Conservation (phyloP, 495 filamentous ascomycete species). For the Aspergillus panamensis region DNA sequence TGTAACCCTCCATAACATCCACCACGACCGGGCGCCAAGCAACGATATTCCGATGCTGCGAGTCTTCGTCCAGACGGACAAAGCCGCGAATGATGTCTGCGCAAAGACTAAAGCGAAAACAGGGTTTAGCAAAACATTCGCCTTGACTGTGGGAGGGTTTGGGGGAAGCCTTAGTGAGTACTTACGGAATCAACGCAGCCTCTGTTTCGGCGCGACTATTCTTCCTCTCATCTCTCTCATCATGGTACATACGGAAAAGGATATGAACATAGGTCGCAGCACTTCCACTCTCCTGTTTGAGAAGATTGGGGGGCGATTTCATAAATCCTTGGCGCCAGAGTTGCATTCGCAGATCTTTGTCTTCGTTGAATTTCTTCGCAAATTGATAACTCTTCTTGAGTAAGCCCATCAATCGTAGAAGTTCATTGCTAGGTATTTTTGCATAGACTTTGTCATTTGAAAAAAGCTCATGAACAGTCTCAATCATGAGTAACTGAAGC, state of each 20-base stretch:
- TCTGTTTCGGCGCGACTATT: constrained; percentile 78
- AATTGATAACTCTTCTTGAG: constrained; percentile 95
- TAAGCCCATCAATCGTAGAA: constrained; percentile 87
- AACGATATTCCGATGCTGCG: constrained; percentile 90
- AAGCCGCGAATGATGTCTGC: constrained; percentile 87
- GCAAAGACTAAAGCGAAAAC: constrained; percentile 56
- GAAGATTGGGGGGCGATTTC: constrained; percentile 97
- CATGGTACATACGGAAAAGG: constrained; percentile 92
- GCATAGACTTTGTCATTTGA: constrained; percentile 94
- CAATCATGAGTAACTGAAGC: constrained; percentile 96
- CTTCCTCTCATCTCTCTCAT: constrained; percentile 76
- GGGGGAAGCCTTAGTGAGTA: constrained; percentile 14
- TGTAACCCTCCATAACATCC: constrained; percentile 94
- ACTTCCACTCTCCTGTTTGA: constrained; percentile 93
- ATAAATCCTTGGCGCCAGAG: constrained; percentile 98
- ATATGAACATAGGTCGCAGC: constrained; percentile 93
- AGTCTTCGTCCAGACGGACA: constrained; percentile 81
- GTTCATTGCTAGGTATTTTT: constrained; percentile 81
- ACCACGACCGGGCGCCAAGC: constrained; percentile 97
- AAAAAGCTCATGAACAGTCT: constrained; percentile 97
- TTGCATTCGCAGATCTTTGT: constrained; percentile 91
- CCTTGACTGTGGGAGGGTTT: neutral
- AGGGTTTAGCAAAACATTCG: constrained; percentile 12
- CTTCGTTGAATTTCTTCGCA: constrained; percentile 93
- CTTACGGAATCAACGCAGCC: constrained; percentile 80